Conservation (phyloP, 768 basidiomycete species). For the Candolleomyces aberdarensis region DNA sequence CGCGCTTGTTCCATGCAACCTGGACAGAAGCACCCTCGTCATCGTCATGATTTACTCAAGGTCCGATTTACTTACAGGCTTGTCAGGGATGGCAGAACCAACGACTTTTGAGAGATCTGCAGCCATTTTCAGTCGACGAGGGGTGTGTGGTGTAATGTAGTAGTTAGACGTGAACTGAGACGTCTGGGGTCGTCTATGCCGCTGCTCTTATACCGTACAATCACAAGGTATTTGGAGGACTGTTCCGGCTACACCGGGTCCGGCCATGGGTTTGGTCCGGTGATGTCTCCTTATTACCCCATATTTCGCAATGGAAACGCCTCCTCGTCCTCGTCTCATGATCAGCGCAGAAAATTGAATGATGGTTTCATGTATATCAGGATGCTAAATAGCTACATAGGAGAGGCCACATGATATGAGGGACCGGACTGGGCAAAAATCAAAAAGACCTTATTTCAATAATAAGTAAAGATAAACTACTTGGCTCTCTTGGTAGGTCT, state of each 20-base stretch:
- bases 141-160: neutral
- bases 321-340: no score
- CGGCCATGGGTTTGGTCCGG: neutral
- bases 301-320: no score
- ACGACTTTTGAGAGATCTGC: slow-evolving; percentile 64
- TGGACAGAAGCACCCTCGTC: slow-evolving; percentile 19
- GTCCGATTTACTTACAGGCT: slow-evolving; percentile 42
- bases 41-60: neutral
- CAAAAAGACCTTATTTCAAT: no score
- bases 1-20: slow-evolving; percentile 85
- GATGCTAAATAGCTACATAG: no score
- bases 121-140: slow-evolving; percentile 16
- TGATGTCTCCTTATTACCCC: no score
- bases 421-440: no score
- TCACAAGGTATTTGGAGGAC: slow-evolving; percentile 5
- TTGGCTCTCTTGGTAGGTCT: no score
- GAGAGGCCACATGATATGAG: no score
- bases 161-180: neutral
- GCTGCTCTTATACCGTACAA: neutral
- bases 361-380: no score
- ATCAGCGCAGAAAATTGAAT: no score
- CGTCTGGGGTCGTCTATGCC: neutral
- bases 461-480: no score
- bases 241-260: slow-evolving; percentile 8
- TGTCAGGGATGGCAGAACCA: slow-evolving; percentile 49